phyloP scores from a whole-genome alignment of 345 rosid genomes.

The Laguncularia racemosa region DNA sequence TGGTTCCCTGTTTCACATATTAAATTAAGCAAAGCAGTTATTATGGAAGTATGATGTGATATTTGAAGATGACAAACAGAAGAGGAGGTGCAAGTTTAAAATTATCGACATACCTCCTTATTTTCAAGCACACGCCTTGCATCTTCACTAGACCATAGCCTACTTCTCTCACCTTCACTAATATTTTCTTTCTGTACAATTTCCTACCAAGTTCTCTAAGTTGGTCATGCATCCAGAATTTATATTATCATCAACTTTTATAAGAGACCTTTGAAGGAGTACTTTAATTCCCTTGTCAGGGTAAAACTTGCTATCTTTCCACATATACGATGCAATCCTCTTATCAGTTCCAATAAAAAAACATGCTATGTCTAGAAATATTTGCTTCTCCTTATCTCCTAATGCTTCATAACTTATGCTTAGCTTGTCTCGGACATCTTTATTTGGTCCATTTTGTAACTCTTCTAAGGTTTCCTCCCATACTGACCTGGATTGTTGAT shows the following conservation, averaged over 20 bases:
- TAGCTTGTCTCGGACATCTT: conserved; percentile 1
- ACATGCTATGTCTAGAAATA: conserved; percentile 11
- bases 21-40: too few relatives aligned
- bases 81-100: too few relatives aligned
- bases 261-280: not conserved
- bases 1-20: too few relatives aligned
- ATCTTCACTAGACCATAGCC: not conserved
- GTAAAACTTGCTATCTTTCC: not conserved
- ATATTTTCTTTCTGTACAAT: not conserved
- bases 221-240: not conserved
- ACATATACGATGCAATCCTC: not conserved
- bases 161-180: not conserved
- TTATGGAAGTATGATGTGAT: too few relatives aligned
- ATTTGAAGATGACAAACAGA: too few relatives aligned
- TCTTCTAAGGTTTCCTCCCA: conserved; percentile 1
- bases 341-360: not conserved
- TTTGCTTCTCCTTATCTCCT: not conserved
- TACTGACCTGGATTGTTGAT: not conserved
- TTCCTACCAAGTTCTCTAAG: not conserved
- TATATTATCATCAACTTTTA: not conserved
- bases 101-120: not conserved
- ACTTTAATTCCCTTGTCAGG: not conserved
- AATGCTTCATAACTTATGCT: conserved; percentile 5
- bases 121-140: not conserved
- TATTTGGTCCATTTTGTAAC: not conserved